Base-by-base conservation (phyloP, 148 eudicot genomes). In the Vaccinium corymbosum region DNA sequence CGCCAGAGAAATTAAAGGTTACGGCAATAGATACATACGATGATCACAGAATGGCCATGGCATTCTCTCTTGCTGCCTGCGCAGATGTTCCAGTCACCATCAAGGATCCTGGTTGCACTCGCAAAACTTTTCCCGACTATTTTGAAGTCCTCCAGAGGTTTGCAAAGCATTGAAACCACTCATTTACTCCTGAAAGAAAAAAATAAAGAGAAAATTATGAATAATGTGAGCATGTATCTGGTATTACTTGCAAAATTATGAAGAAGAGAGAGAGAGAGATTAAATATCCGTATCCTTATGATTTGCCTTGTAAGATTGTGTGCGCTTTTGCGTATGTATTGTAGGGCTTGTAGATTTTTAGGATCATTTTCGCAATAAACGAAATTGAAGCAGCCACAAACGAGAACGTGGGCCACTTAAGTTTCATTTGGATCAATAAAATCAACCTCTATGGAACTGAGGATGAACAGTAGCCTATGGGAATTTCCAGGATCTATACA, bases 121-220 rank as follows among this genome's bases (percentile, higher is more conserved):
- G 95, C 27, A 97, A 97, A 85, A 94, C 99, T 68, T 97, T 97
- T 93, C 99, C 99, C 0, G 91, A 93, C 85, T 97, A 97, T 92
- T 97, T 97, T 80, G 97, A 97, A 27, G 99, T 97, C 70, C 93
- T 97, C 32, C 86, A 90, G 80, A 91, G 84, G 79, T 91, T 87
- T 76, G 84, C 96, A 64, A 92, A 88, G 91, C 94, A 93, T 83
- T 94, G 87, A 89, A 51, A n/a, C 27, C 68, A 50, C 32, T 27
- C 59, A 75, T 79, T 57, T 17, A 48, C 35, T 25, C 13, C 17
- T 10, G 16, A 68, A 25, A 66, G n/a, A 51, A 80, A 74, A 32
- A 78, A 51, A 73, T 53, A 62, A 83, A 77, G 82, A 52, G 16
- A 2, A 71, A 71, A 82, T 6, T 4, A 27, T 10, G 17, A 50